A percentile compares a stretch with the other conserved stretches of the same genome.
These are phyloP conservation scores for Herpetospermum pedunculosum DNA, from an alignment of 306 rosid genomes.

Conservation along the genomic window DNA sequence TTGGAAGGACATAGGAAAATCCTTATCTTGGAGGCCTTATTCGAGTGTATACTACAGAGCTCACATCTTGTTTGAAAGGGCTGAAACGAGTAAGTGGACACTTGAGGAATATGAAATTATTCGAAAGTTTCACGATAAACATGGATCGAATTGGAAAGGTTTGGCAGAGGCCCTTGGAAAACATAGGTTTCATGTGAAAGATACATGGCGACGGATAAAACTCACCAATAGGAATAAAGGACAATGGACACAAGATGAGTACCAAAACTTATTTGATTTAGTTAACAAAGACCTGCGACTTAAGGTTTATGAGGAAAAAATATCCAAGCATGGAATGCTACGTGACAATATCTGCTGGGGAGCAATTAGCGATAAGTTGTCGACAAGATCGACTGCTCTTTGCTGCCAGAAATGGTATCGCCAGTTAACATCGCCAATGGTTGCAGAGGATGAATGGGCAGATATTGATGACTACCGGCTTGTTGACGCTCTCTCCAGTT, in stretches of 20 bases:
- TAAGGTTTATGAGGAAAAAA: constrained; percentile 42
- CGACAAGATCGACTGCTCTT: constrained; percentile 23
- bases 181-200: constrained; percentile 57
- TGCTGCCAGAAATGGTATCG: constrained; percentile 64
- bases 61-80: constrained; percentile 48
- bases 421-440: constrained; percentile 55
- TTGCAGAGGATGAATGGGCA: constrained; percentile 36
- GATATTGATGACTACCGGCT: constrained; percentile 69
- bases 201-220: constrained; percentile 59
- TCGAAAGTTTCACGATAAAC: constrained; percentile 17
- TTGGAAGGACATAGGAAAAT: constrained; percentile 51
- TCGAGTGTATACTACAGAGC: constrained; percentile 34
- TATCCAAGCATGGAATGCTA: constrained; percentile 51
- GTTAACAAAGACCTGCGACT: constrained; percentile 56
- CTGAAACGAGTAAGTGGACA: constrained; percentile 37
- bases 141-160: constrained; percentile 55
- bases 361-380: constrained; percentile 38
- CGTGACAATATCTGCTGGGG: constrained; percentile 79
- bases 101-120: constrained; percentile 39
- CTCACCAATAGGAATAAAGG: constrained; percentile 24
- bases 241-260: constrained; percentile 58
- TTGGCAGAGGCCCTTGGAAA: constrained; percentile 45
- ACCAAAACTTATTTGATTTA: constrained; percentile 54
- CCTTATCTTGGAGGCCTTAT: constrained; percentile 40
- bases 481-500: constrained; percentile 32